Evolutionary conservation across 768 basidiomycete species (phyloP).

Genomic region (Leccinum variicolor): DNA sequence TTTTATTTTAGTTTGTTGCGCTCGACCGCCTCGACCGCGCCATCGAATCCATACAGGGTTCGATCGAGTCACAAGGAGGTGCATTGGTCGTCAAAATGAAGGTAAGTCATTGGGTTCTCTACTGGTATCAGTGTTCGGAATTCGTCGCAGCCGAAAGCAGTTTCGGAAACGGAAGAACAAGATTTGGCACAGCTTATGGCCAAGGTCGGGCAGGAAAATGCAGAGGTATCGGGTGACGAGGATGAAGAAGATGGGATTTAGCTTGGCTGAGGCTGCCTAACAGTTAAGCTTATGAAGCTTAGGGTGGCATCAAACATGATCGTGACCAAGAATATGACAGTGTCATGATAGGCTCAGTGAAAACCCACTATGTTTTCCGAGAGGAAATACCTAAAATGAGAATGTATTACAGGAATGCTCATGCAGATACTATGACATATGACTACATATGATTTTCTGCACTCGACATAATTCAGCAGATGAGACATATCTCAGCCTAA

Average conservation of each 20-base stretch:
- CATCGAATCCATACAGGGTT: slow-evolving; percentile 82
- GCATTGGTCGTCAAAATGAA: slow-evolving; percentile 94
- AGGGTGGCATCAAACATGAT: too few species aligned
- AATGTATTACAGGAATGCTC: too few species aligned
- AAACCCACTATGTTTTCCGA: too few species aligned
- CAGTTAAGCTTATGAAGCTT: too few species aligned
- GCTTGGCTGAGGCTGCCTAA: not conserved
- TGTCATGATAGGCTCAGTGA: too few species aligned
- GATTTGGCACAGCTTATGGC: slow-evolving; percentile 98
- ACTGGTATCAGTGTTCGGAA: not conserved
- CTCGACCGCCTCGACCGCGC: slow-evolving; percentile 93
- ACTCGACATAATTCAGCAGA: too few species aligned
- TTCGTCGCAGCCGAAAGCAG: slow-evolving; percentile 83
- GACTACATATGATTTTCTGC: too few species aligned
- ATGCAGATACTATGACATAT: too few species aligned
- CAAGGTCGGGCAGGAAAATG: slow-evolving; percentile 90
- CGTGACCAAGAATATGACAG: too few species aligned
- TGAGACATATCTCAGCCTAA: too few species aligned
- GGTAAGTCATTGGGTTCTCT: slow-evolving; percentile 37
- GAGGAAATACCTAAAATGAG: too few species aligned
- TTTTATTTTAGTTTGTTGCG: slow-evolving; percentile 59
- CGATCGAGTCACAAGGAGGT: slow-evolving; percentile 84
- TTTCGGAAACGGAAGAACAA: slow-evolving; percentile 96
- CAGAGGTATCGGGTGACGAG: slow-evolving; percentile 94
- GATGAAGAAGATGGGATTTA: slow-evolving; percentile 62